Conservation (phyloP, 768 basidiomycete genomes). For the Holtermanniella nyarrowii region DNA sequence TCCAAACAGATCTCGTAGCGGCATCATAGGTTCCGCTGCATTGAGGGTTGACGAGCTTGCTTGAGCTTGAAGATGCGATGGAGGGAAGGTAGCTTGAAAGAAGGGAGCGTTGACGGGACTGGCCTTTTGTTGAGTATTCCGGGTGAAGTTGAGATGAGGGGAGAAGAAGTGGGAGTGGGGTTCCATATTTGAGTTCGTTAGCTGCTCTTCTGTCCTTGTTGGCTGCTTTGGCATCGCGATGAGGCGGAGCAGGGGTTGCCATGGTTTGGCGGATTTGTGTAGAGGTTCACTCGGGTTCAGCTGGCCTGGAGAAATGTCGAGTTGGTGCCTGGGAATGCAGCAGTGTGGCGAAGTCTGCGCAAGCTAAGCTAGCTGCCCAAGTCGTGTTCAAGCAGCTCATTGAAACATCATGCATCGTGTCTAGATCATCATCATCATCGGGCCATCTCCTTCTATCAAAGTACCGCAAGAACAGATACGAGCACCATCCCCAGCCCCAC, state of each 20-base stretch:
- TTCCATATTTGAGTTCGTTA: constrained; percentile 34
- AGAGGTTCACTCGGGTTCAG: no score
- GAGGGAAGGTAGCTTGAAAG: constrained; percentile 47
- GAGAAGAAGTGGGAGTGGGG: constrained; percentile 31
- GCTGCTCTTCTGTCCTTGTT: constrained; percentile 8
- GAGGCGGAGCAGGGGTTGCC: not conserved
- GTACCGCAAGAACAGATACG: no score
- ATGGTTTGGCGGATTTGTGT: no score
- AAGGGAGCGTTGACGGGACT: constrained; percentile 13
- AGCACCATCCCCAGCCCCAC: no score
- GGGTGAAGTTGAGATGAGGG: constrained; percentile 14
- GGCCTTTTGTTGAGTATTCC: constrained; percentile 1
- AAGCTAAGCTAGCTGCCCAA: no score
- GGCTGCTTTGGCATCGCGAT: not conserved
- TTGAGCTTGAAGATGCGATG: constrained; percentile 44
- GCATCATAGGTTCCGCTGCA: constrained; percentile 69
- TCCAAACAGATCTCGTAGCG: constrained; percentile 78
- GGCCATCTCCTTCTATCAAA: no score
- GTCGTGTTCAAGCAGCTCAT: no score
- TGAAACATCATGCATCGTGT: no score
- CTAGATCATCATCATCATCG: no score
- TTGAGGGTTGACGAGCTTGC: constrained; percentile 58
- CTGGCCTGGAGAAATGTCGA: no score
- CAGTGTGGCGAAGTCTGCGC: no score
- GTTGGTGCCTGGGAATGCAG: no score